These are phyloP conservation scores for Blastobotrys persicus DNA, from an alignment of 1,139 yeast genomes.

Conservation along the genomic window DNA sequence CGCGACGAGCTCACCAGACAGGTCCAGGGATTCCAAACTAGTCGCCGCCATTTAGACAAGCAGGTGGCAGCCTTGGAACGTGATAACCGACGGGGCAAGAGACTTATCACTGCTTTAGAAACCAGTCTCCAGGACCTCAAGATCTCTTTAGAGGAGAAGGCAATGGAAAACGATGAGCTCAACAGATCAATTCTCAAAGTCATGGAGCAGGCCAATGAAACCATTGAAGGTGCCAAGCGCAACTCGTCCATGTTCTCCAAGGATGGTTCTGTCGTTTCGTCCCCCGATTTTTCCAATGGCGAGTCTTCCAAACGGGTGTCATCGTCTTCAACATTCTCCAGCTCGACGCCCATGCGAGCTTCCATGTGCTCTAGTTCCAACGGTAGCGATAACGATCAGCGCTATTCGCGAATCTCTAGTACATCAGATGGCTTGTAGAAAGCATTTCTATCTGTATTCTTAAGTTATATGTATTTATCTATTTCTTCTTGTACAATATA, in stretches of 20 bases:
- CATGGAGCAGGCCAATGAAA: conserved; percentile 37
- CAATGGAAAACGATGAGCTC: conserved; percentile 40
- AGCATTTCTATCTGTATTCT: neutral
- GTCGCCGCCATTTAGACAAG: conserved; percentile 31
- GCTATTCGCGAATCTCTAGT: conserved; percentile 1
- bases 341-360: neutral
- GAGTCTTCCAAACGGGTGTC: neutral
- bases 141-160: conserved; percentile 38
- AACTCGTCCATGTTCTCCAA: conserved; percentile 22
- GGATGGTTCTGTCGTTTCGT: conserved; percentile 2
- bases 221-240: conserved; percentile 35
- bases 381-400: conserved; percentile 1
- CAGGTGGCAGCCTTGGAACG: conserved; percentile 30
- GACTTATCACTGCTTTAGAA: conserved; percentile 31
- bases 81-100: conserved; percentile 30
- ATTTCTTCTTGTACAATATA: neutral
- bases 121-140: conserved; percentile 37
- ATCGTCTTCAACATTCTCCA: conserved; percentile 1
- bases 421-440: conserved; percentile 4
- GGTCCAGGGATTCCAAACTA: conserved; percentile 28
- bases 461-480: conserved; percentile 1
- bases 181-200: conserved; percentile 33
- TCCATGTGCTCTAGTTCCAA: conserved; percentile 7
- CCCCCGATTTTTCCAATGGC: conserved; percentile 1
- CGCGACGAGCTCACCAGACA: conserved; percentile 32